A percentile compares a stretch with the other conserved stretches of the same genome.
Evolutionary conservation across 2,329 filamentous ascomycete genomes (phyloP).

Genomic region (Epichloe amarillans): DNA sequence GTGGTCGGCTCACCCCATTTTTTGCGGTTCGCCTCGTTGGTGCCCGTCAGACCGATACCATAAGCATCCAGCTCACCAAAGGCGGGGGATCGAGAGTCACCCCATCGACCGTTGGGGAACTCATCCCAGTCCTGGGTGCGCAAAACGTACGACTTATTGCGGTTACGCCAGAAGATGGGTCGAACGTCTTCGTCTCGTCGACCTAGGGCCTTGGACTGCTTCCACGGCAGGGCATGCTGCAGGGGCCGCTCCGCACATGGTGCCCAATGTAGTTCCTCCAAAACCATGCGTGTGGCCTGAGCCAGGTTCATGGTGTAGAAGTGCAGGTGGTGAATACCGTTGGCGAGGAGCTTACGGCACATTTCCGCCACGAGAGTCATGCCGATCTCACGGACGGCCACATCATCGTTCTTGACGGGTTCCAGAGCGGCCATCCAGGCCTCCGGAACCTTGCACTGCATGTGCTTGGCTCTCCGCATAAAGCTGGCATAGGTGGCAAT

Average conservation of each 20-base stretch:
- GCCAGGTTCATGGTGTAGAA: constrained; percentile 99
- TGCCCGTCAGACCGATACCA: constrained; percentile 83
- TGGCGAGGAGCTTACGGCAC: constrained; percentile 73
- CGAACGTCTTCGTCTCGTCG: constrained; percentile 89
- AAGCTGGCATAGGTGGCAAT: constrained; percentile 95
- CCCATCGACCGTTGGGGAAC: constrained; percentile 97
- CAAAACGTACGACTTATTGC: constrained; percentile 87
- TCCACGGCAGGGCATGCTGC: constrained; percentile 89
- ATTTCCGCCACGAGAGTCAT: constrained; percentile 78
- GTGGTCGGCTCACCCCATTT: constrained; percentile 81
- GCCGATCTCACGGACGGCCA: constrained; percentile 79
- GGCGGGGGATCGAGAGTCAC: constrained; percentile 82
- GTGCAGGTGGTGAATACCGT: constrained; percentile 78
- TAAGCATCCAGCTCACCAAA: constrained; percentile 94
- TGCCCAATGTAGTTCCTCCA: constrained; percentile 76
- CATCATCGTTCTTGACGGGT: constrained; percentile 92
- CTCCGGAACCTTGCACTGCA: constrained; percentile 70
- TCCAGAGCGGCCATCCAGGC: constrained; percentile 73
- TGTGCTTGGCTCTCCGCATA: constrained; percentile 78
- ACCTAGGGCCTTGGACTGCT: constrained; percentile 80
- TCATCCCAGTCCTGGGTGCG: constrained; percentile 98
- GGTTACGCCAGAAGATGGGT: constrained; percentile 97
- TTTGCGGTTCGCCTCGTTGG: constrained; percentile 90
- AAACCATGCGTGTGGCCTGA: constrained; percentile 82
- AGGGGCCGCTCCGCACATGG: constrained; percentile 66